phyloP scores from a whole-genome alignment of 2,329 filamentous ascomycete genomes.

The Penicillium nordicum region DNA sequence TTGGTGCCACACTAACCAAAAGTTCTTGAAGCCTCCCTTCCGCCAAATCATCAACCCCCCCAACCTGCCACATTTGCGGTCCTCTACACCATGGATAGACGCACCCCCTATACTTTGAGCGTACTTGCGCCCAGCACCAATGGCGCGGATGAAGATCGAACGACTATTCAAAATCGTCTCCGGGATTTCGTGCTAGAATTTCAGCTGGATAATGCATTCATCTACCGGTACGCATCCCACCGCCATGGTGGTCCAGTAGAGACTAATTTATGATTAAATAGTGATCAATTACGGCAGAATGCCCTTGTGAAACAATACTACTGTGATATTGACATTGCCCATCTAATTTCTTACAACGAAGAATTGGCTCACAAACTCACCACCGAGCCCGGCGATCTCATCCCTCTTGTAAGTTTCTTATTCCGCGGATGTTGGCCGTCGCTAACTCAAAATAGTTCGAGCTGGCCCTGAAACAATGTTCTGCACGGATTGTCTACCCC shows the following conservation, averaged over 20 bases:
- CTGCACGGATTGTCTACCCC: conserved; percentile 88
- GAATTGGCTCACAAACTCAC: conserved; percentile 86
- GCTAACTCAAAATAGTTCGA: conserved; percentile 67
- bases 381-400: conserved; percentile 86
- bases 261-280: conserved; percentile 35
- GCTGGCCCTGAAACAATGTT: conserved; percentile 81
- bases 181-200: conserved; percentile 92
- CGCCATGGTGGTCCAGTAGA: conserved; percentile 1
- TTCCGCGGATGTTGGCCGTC: neutral
- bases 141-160: conserved; percentile 64
- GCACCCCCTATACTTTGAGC: conserved; percentile 80
- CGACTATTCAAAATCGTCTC: conserved; percentile 72
- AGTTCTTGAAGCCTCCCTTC: conserved; percentile 25
- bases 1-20: conserved; percentile 29
- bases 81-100: conserved; percentile 67
- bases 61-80: conserved; percentile 18
- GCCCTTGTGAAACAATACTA: conserved; percentile 90
- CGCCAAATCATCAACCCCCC: conserved; percentile 13
- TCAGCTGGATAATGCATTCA: conserved; percentile 86
- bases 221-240: conserved; percentile 68
- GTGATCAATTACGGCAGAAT: conserved; percentile 94
- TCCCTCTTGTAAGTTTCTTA: conserved; percentile 69
- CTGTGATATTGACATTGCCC: conserved; percentile 92
- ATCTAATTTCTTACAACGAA: conserved; percentile 94
- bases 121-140: conserved; percentile 69